Conservation (phyloP, 2,329 filamentous ascomycete species). For the Fusarium clavum region DNA sequence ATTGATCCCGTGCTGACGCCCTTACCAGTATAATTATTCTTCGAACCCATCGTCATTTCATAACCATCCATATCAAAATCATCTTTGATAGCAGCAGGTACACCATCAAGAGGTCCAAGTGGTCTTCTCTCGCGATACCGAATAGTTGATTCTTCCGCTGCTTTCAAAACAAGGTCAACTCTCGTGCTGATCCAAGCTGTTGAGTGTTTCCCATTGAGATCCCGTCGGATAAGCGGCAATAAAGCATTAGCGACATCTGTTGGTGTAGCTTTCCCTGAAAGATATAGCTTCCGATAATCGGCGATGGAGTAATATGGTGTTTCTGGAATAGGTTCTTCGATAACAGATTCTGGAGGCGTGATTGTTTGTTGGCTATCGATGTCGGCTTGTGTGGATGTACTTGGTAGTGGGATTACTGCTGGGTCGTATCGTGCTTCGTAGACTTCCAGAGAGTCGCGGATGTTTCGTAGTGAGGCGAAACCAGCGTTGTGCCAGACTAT, state of each 20-base stretch:
- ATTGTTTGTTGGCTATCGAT: background rate
- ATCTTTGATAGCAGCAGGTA: constrained; percentile 80
- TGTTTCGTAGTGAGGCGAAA: constrained; percentile 67
- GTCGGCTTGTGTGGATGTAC: background rate
- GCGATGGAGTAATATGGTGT: constrained; percentile 52
- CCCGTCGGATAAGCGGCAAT: constrained; percentile 59
- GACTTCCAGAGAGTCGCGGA: constrained; percentile 62
- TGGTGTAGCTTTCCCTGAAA: constrained; percentile 59
- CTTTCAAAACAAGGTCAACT: constrained; percentile 54
- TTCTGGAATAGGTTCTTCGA: background rate
- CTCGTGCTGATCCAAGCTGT: constrained; percentile 58
- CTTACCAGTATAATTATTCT: constrained; percentile 67
- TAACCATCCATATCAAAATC: constrained; percentile 81
- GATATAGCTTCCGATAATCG: constrained; percentile 58
- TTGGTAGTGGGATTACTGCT: constrained; percentile 55
- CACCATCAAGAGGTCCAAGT: constrained; percentile 74
- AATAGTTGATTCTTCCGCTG: constrained; percentile 58
- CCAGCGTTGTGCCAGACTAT: constrained; percentile 69
- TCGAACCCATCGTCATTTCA: constrained; percentile 71
- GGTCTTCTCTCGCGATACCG: constrained; percentile 65
- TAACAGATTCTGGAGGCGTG: background rate
- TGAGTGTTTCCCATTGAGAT: constrained; percentile 54
- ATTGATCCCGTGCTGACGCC: constrained; percentile 50
- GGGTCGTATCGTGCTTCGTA: constrained; percentile 61
- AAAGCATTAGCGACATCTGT: constrained; percentile 58